Base-by-base conservation (phyloP, 1,139 yeast species). In the Hemisphaericaspora lyxosophila region DNA sequence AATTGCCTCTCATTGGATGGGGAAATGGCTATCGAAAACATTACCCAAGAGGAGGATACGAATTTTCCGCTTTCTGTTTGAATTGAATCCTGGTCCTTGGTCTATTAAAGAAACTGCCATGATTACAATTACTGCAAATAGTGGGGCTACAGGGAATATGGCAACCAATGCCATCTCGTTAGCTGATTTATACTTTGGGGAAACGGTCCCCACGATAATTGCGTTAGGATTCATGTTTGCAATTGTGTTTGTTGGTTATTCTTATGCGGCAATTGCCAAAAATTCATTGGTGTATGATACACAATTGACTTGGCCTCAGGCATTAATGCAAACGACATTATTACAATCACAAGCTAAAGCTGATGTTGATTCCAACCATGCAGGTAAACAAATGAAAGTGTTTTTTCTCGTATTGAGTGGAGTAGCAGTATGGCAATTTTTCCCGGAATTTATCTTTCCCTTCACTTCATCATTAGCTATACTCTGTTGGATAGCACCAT, bases 21-120 rank as follows among this genome's bases (percentile, higher is more conserved):
- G 76, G 1, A 58, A 64, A 39, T 65, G 62, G 58, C 42, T 70
- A 28, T 70, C 77, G 0, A 44, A 41, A 22, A 54, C 52, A 0
- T 45, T 69, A 4, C 75, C 75, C 0, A 40, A 49, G 8, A 55
- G 50, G 32, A 41, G 45, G 8, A 46, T 67, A 6, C 50, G 48
- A 7, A 4, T 55, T 3, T 42, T 50, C 5, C 13, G 23, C 7
- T 17, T 17, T 3, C 18, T n/a, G 8, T 57, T 67, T 43, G 54
- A 51, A 35, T 45, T 69, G 28, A 70, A 70, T 39, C 75, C 76
- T 0, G 72, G 74, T 1, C 76, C 76, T 1, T 71, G 75, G 75
- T 55, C 73, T 2, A 63, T 70, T 22, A 69, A 70, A 38, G 77
- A 72, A 47, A 61, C 73, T 0, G 72, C 70, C 0, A 47, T 69